These are phyloP conservation scores for Fusarium verticillioides DNA, from an alignment of 2,329 filamentous ascomycete species.

Conservation along the genomic window DNA sequence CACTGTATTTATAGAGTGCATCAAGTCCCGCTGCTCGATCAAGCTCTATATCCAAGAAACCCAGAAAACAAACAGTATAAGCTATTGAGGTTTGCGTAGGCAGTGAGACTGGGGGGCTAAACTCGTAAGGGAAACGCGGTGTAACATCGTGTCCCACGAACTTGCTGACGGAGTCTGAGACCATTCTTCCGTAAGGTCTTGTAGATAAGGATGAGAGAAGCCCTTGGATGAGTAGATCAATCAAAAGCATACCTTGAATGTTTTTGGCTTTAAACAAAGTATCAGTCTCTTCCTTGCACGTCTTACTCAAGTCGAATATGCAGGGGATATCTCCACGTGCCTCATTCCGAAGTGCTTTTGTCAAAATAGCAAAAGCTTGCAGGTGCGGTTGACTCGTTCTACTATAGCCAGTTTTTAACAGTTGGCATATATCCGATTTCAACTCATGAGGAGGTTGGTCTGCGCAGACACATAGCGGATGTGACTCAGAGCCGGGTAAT, in stretches of 20 bases:
- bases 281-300: no score
- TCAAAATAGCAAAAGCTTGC: not conserved
- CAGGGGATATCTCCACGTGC: accelerated
- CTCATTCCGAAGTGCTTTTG: not conserved
- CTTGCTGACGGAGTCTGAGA: no score
- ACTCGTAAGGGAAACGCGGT: no score
- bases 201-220: no score
- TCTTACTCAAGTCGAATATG: not conserved
- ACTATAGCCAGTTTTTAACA: accelerated
- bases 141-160: no score
- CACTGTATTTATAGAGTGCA: no score
- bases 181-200: no score
- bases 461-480: not conserved
- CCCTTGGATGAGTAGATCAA: not conserved
- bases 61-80: no score
- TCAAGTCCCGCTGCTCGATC: no score
- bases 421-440: not conserved
- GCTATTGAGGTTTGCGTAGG: no score
- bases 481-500: accelerated
- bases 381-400: accelerated
- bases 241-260: not conserved
- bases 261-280: not conserved
- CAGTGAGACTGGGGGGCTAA: no score
- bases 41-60: no score
- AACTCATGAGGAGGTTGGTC: accelerated